These are phyloP conservation scores for Aspergillus cristatus DNA, from an alignment of 495 filamentous ascomycete species.

Conservation along the genomic window DNA sequence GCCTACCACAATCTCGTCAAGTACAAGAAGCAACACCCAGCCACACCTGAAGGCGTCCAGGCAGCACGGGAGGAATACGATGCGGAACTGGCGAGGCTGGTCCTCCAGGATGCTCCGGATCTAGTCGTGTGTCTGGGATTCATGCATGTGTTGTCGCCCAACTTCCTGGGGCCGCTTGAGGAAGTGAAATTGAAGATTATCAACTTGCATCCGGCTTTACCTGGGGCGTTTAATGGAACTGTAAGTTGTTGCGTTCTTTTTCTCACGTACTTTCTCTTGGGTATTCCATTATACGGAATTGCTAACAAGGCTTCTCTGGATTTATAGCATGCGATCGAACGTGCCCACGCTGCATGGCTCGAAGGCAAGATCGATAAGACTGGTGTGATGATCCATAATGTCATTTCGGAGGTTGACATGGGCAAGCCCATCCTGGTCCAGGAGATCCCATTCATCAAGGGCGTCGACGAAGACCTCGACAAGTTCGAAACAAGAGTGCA, in stretches of 20 bases:
- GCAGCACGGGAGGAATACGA: slow-evolving; percentile 65
- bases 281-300: neutral
- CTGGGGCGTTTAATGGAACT: slow-evolving; percentile 67
- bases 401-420: slow-evolving; percentile 76
- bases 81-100: slow-evolving; percentile 62
- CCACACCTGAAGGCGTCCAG: slow-evolving; percentile 33
- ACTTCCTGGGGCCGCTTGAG: slow-evolving; percentile 59
- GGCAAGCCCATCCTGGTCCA: slow-evolving; percentile 63
- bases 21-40: slow-evolving; percentile 46
- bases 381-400: slow-evolving; percentile 90
- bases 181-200: slow-evolving; percentile 57
- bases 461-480: slow-evolving; percentile 50
- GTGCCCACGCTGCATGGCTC: slow-evolving; percentile 67
- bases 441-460: slow-evolving; percentile 61
- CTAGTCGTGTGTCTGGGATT: slow-evolving; percentile 54
- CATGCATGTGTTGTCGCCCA: slow-evolving; percentile 50
- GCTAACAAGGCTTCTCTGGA: neutral
- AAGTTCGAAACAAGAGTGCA: slow-evolving; percentile 64
- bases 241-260: slow-evolving; percentile 21
- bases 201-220: slow-evolving; percentile 79
- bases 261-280: neutral
- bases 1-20: slow-evolving; percentile 80
- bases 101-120: slow-evolving; percentile 60
- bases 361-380: slow-evolving; percentile 66
- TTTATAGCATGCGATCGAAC: slow-evolving; percentile 55